Conservation (phyloP, 108 stramenopile genomes). For the Pseudonitzschia multiseries region DNA sequence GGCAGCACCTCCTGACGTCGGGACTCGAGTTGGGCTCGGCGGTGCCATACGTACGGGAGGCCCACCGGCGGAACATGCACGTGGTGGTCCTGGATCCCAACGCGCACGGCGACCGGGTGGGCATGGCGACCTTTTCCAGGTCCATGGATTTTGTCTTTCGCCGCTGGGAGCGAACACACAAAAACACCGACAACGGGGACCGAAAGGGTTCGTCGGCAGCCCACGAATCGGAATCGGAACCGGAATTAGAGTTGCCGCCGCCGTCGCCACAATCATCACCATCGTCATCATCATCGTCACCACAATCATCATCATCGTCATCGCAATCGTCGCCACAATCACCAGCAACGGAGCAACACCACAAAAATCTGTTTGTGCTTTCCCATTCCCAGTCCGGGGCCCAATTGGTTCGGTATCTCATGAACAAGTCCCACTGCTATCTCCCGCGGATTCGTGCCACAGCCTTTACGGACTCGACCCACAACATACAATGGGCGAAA, state of each 20-base stretch:
- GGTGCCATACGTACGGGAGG: slow-evolving; percentile 62
- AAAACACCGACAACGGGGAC: too few relatives aligned
- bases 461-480: slow-evolving; percentile 85
- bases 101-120: slow-evolving; percentile 60
- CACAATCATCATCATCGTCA: slow-evolving; percentile 1
- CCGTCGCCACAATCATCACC: not conserved
- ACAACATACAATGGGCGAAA: slow-evolving; percentile 82
- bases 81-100: slow-evolving; percentile 76
- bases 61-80: slow-evolving; percentile 57
- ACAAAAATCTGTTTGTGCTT: slow-evolving; percentile 52
- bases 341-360: slow-evolving; percentile 9
- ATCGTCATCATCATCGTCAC: not conserved
- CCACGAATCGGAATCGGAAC: not conserved
- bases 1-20: slow-evolving; percentile 59
- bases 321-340: not conserved
- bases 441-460: slow-evolving; percentile 69
- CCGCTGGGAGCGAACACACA: slow-evolving; percentile 29
- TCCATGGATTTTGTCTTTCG: slow-evolving; percentile 52
- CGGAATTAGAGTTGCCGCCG: too few relatives aligned
- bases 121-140: slow-evolving; percentile 59
- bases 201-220: too few relatives aligned
- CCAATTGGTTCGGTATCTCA: slow-evolving; percentile 64
- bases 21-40: slow-evolving; percentile 75
- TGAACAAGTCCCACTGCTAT: slow-evolving; percentile 51
- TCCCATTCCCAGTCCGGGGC: slow-evolving; percentile 76